These are phyloP conservation scores for Dioszegia aurantiaca DNA, from an alignment of 768 basidiomycete genomes.

Conservation along the genomic window DNA sequence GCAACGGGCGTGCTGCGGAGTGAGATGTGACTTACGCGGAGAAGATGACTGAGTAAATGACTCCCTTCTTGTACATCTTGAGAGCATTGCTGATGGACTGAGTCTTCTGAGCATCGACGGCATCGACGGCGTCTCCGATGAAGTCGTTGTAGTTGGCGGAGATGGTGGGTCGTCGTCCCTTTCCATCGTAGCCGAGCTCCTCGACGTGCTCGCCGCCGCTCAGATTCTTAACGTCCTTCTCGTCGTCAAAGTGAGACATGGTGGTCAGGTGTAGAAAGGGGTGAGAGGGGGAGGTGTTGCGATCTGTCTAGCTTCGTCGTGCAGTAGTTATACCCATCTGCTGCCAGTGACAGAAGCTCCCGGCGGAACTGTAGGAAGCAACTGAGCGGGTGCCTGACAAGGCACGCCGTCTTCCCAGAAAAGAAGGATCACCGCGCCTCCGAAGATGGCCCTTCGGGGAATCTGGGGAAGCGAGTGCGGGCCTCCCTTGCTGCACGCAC, in stretches of 20 bases:
- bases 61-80: slow-evolving; percentile 36
- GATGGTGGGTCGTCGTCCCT: neutral
- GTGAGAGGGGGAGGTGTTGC: neutral
- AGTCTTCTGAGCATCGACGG: slow-evolving; percentile 21
- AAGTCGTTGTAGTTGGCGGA: slow-evolving; percentile 19
- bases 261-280: neutral
- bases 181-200: slow-evolving; percentile 11
- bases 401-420: too few relatives aligned
- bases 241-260: neutral
- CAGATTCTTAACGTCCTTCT: slow-evolving; percentile 6
- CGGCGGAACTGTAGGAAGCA: too few relatives aligned
- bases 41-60: slow-evolving; percentile 45
- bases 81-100: slow-evolving; percentile 39
- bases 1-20: neutral
- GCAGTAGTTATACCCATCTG: neutral
- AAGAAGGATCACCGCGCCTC: too few relatives aligned
- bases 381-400: too few relatives aligned
- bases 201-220: slow-evolving; percentile 3
- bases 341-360: too few relatives aligned
- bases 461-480: too few relatives aligned
- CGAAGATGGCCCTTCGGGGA: too few relatives aligned
- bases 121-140: slow-evolving; percentile 23
- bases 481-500: too few relatives aligned
- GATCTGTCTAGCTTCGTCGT: neutral
- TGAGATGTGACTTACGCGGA: slow-evolving; percentile 17